phyloP scores from a whole-genome alignment of 768 basidiomycete genomes.

The Termitomyces sp. region DNA sequence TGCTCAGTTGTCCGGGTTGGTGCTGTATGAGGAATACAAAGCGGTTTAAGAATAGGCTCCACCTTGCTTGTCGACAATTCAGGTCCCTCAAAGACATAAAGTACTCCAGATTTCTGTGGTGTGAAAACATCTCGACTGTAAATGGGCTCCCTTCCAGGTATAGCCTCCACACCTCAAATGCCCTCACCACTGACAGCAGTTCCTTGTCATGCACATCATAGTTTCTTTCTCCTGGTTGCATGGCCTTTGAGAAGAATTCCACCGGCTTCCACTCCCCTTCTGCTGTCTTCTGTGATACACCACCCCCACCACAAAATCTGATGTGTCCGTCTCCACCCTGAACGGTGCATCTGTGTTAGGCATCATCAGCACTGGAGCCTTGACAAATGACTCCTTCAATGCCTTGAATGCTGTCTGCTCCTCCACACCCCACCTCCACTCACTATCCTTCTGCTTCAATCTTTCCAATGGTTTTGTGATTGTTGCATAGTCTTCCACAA shows the following conservation, averaged over 20 bases:
- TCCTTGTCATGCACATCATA: slow-evolving; percentile 42
- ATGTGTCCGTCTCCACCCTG: slow-evolving; percentile 7
- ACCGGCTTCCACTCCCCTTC: slow-evolving; percentile 24
- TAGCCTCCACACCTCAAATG: slow-evolving; percentile 20
- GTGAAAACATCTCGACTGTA: slow-evolving; percentile 4
- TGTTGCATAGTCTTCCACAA: neutral
- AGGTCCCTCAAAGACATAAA: neutral
- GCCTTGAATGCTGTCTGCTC: slow-evolving; percentile 22
- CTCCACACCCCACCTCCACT: neutral
- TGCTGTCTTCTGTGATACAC: slow-evolving; percentile 17
- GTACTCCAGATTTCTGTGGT: slow-evolving; percentile 20
- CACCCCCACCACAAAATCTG: slow-evolving; percentile 10
- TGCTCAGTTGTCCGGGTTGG: slow-evolving; percentile 12
- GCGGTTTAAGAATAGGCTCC: slow-evolving; percentile 25
- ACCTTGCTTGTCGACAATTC: slow-evolving; percentile 33
- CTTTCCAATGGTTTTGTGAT: neutral
- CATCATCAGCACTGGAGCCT: slow-evolving; percentile 22
- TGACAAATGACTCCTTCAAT: slow-evolving; percentile 22
- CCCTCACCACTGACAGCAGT: slow-evolving; percentile 37
- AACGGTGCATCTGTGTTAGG: neutral
- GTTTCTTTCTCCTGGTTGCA: slow-evolving; percentile 30
- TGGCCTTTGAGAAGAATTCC: slow-evolving; percentile 18
- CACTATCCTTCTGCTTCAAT: neutral
- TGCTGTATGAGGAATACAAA: slow-evolving; percentile 23
- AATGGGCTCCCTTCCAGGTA: neutral